Base-by-base conservation (phyloP, 441 rosid genomes). In the Arabidopsis hybrid region DNA sequence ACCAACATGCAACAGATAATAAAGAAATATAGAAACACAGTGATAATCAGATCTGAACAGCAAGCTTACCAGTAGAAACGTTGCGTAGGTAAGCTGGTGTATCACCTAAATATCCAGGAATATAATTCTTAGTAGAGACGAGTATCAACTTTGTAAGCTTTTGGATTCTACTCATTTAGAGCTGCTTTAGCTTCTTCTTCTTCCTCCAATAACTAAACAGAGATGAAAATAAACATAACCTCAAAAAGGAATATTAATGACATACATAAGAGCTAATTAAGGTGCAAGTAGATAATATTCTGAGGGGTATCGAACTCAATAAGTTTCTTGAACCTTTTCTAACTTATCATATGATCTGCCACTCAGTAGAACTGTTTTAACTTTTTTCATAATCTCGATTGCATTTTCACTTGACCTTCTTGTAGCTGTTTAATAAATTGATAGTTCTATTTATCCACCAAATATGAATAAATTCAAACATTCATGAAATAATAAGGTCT, bases 141-240 rank as follows among this genome's bases (percentile, higher is more conserved):
- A 96, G 99, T 76, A 96, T 96, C 36, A 96, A 97, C 84, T 96
- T 96, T 50, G 98, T 96, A 70, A 96, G 84, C 83, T 93, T 89
- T 78, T 96, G 99, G 75, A 96, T 96, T 83, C 99, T 89, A 81
- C 98, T 96, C 97, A 96, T 89, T 90, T 34, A 96, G 87, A 82
- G 99, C 99, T 79, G 95, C 97, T 84, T 96, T 96, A 77, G 98
- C 99, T 85, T 96, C 99, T 82, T 96, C 99, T 83, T 96, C 99
- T 76, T 96, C 99, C 85, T 96, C 99, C 82, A 96, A 81, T 81
- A 50, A 12, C 26, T 21, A 21, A 21, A 21, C 26, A 21, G 26
- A 21, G 26, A 21, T 21, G 26, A 21, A 21, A 21, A 21, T 21
- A 21, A 21, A 21, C 26, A 21, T 21, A 21, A 21, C 26, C 26